phyloP scores from a whole-genome alignment of 768 basidiomycete species.

The Suillus discolor region DNA sequence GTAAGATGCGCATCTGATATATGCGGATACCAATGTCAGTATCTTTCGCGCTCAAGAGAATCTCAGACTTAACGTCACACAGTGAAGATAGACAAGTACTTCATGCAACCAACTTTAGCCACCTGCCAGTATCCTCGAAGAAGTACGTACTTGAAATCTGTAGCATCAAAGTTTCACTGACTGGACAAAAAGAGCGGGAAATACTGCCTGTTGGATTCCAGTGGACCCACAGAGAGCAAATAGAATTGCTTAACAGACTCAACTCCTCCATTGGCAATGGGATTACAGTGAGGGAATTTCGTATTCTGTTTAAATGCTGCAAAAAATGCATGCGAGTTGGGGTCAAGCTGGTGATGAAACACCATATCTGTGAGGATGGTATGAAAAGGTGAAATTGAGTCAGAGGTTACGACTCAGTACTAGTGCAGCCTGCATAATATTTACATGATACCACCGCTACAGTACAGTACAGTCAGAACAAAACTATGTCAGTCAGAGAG shows the following conservation, averaged over 20 bases:
- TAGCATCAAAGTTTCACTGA: neutral
- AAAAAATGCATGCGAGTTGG: neutral
- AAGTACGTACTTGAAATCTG: no score
- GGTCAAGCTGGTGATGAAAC: neutral
- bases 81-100: neutral
- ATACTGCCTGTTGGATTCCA: neutral
- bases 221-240: neutral
- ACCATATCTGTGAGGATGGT: neutral
- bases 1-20: neutral
- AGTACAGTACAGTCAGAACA: no score
- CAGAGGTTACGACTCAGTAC: no score
- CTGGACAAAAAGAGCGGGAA: neutral
- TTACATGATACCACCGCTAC: no score
- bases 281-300: neutral
- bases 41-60: neutral
- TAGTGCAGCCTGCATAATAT: no score
- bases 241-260: neutral
- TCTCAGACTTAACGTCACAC: neutral
- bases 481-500: no score
- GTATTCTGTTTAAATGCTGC: neutral
- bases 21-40: neutral
- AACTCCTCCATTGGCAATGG: neutral
- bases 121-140: neutral
- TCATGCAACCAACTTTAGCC: neutral
- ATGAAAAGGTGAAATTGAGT: no score